phyloP scores from a whole-genome alignment of 1,139 yeast species.

The Geotrichum candidum region DNA sequence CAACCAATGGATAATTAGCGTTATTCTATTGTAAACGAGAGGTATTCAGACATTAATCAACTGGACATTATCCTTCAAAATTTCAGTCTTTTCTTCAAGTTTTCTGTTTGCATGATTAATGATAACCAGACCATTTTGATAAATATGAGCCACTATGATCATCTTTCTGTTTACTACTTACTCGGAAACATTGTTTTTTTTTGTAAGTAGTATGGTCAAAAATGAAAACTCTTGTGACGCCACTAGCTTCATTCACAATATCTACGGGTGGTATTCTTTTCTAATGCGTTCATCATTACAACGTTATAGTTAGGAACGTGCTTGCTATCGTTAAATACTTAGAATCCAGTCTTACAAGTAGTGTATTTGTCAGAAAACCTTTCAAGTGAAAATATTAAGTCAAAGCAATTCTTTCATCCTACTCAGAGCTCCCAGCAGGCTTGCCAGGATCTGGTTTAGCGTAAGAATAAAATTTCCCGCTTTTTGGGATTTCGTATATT shows the following conservation, averaged over 20 bases:
- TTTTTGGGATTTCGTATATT: background rate
- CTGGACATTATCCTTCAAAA: conserved; percentile 21
- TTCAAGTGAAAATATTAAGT: conserved; percentile 20
- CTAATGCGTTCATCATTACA: conserved; percentile 20
- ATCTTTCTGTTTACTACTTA: conserved; percentile 22
- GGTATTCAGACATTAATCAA: conserved; percentile 29
- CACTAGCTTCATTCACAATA: conserved; percentile 17
- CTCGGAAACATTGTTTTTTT: conserved; percentile 15
- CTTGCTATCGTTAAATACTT: conserved; percentile 11
- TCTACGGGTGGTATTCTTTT: conserved; percentile 22
- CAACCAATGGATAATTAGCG: conserved; percentile 24
- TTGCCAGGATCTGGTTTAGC: background rate
- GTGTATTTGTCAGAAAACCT: background rate
- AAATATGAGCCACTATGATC: conserved; percentile 24
- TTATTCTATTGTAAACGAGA: conserved; percentile 21
- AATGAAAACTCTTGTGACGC: conserved; percentile 21
- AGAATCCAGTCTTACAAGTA: conserved; percentile 10
- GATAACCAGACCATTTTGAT: conserved; percentile 26
- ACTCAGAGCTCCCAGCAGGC: background rate
- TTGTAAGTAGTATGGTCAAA: conserved; percentile 27
- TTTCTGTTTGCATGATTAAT: conserved; percentile 23
- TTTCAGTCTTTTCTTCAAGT: conserved; percentile 22
- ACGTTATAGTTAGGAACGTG: conserved; percentile 15
- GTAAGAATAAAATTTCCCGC: background rate
- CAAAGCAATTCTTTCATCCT: background rate